These are phyloP conservation scores for Trypanosoma vivax DNA, from an alignment of 208 protist species.

Conservation along the genomic window DNA sequence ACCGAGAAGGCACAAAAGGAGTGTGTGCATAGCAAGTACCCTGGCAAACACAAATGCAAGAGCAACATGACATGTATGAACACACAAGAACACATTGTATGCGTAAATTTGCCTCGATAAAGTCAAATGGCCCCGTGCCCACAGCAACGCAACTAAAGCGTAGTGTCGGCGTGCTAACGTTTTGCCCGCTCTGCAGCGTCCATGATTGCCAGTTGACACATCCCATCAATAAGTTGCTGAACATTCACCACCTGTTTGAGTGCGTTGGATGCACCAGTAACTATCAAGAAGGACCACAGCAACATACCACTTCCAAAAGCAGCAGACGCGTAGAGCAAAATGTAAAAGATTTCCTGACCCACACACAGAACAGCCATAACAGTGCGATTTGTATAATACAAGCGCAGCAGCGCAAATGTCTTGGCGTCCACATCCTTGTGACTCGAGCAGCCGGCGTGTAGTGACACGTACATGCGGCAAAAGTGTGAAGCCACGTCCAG, in stretches of 20 bases:
- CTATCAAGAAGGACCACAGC: constrained; percentile 23
- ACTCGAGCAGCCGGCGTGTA: constrained; percentile 49
- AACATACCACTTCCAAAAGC: constrained; percentile 28
- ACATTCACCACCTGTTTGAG: constrained; percentile 90
- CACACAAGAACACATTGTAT: no score
- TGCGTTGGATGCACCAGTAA: constrained; percentile 28
- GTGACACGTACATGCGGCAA: constrained; percentile 86
- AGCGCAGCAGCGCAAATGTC: constrained; percentile 67
- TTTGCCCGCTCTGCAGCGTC: constrained; percentile 30
- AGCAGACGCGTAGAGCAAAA: constrained; percentile 75
- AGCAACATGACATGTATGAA: no score
- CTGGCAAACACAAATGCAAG: no score
- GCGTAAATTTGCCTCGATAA: no score
- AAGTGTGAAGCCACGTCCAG: constrained; percentile 92
- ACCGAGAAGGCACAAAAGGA: no score
- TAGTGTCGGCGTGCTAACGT: neutral
- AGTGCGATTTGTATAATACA: constrained; percentile 89
- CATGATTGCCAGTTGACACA: constrained; percentile 73
- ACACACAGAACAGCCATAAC: constrained; percentile 85
- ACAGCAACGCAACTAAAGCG: neutral
- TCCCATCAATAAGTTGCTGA: constrained; percentile 80
- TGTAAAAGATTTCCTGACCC: constrained; percentile 90
- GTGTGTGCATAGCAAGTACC: no score
- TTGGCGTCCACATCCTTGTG: constrained; percentile 87
- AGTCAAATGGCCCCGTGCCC: no score